Conservation (phyloP, 2,329 filamentous ascomycete species). For the Periconia sp. region DNA sequence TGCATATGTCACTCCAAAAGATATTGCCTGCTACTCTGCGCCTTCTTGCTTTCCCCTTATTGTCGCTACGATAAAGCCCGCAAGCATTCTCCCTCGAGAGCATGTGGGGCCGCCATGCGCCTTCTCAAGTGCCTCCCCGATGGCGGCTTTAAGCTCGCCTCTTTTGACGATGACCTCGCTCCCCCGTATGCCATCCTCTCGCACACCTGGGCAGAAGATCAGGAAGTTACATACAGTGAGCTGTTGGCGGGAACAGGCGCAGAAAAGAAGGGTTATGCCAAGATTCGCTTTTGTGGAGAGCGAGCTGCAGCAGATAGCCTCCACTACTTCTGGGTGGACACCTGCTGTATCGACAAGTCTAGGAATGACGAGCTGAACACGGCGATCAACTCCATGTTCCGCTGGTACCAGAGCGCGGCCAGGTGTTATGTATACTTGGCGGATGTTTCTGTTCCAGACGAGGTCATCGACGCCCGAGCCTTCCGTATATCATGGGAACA, state of each 20-base stretch:
- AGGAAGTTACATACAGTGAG: conserved; percentile 8
- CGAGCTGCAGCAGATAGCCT: conserved; percentile 7
- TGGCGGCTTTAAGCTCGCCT: conserved; percentile 4
- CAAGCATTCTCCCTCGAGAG: neutral
- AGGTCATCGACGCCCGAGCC: conserved; percentile 4
- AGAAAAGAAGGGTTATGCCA: conserved; percentile 3
- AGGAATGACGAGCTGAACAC: conserved; percentile 6
- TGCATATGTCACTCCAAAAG: neutral
- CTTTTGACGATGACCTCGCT: conserved; percentile 2
- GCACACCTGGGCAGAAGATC: conserved; percentile 6
- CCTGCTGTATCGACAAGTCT: conserved; percentile 9
- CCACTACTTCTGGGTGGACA: too few species aligned
- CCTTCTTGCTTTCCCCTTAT: neutral
- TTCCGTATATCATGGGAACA: conserved; percentile 11
- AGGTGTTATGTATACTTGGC: conserved; percentile 14
- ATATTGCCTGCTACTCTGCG: neutral
- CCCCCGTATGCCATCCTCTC: conserved; percentile 9
- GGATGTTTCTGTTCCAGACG: conserved; percentile 10
- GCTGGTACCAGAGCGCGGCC: conserved; percentile 11
- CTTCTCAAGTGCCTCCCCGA: conserved; percentile 1
- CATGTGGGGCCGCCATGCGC: conserved; percentile 4
- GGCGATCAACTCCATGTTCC: neutral
- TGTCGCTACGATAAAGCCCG: neutral
- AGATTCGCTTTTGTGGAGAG: conserved; percentile 14
- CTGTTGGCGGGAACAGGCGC: conserved; percentile 1